Evolutionary conservation across 345 rosid genomes (phyloP), one percentile per base, ranked within the genome.

Genomic region (Psidium friedrichsthalianum): DNA sequence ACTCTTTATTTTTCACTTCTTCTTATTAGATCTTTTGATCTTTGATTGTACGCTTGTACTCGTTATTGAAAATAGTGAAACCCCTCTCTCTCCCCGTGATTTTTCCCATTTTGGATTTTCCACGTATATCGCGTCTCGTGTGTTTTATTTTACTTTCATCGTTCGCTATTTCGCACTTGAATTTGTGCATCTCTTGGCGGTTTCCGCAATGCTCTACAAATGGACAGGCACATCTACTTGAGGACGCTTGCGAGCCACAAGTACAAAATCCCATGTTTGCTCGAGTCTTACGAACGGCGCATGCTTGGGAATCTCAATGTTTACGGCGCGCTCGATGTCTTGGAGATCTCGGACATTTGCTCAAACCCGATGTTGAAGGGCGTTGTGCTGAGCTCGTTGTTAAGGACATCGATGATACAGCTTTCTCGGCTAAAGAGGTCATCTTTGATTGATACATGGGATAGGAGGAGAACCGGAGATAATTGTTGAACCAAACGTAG

Each of bases 341-440:
- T 95, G 29, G 96, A 92, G 87, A 91, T 94, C 42, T 90, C 96
- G 21, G 94, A 93, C 84, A 88, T 86, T 85, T 90, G 94, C 88
- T 90, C 92, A 18, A 91, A 89, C 86, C 84, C 85, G 87, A 85
- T 47, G n/a, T 54, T 93, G 51, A 94, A 92, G 89, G 96, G 92
- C 14, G 56, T 91, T 21, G 90, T 93, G 24, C 32, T 90, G 93
- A 87, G 86, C 47, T 95, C 86, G 24, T 16, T 51, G 90, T 93
- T 51, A 82, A 81, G 85, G 93, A 94, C 91, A 88, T 94, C 87
- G 94, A 93, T 78, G 96, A 88, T 18, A 40, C 93, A 0, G 94
- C 90, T 86, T 94, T 90, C 81, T 87, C 95, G 13, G 52, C 91
- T 15, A 93, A 90, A 11, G 5, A 94, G 96, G 85, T 94, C 95